Conservation (phyloP, 2,329 filamentous ascomycete genomes). For the Apiospora koreana region DNA sequence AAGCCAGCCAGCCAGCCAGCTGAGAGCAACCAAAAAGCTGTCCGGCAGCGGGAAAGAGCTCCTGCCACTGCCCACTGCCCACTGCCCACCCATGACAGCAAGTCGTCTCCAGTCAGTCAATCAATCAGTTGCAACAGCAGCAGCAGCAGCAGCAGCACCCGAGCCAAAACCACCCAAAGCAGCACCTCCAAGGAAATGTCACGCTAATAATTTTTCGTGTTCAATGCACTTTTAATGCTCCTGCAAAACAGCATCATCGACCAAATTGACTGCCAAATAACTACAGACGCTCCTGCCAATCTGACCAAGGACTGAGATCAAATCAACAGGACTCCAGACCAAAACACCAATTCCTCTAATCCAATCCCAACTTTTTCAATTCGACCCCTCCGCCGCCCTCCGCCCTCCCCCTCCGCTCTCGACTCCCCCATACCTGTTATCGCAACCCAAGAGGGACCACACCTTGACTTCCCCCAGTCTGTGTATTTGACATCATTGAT, state of each 20-base stretch:
- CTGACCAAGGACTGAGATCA: background rate
- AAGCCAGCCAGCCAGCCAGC: background rate
- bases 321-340: background rate
- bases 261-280: background rate
- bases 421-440: background rate
- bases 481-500: constrained; percentile 17
- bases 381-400: constrained; percentile 3
- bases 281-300: background rate
- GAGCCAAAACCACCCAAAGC: background rate
- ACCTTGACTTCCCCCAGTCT: background rate
- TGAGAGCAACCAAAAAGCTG: background rate
- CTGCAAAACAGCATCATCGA: constrained; percentile 17
- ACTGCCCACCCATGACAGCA: background rate
- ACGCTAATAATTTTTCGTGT: constrained; percentile 15
- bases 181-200: constrained; percentile 5
- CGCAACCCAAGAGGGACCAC: constrained; percentile 1
- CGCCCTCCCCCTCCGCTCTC: background rate
- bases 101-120: no score
- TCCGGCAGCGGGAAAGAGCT: background rate
- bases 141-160: no score
- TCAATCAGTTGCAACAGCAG: no score
- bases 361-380: background rate
- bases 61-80: background rate
- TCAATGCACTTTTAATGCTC: constrained; percentile 5
- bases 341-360: background rate